A percentile compares a stretch with the other conserved stretches of the same genome.
phyloP scores from a whole-genome alignment of 1,284 basidiomycete species.

The Pyrrhoderma lamaoense region DNA sequence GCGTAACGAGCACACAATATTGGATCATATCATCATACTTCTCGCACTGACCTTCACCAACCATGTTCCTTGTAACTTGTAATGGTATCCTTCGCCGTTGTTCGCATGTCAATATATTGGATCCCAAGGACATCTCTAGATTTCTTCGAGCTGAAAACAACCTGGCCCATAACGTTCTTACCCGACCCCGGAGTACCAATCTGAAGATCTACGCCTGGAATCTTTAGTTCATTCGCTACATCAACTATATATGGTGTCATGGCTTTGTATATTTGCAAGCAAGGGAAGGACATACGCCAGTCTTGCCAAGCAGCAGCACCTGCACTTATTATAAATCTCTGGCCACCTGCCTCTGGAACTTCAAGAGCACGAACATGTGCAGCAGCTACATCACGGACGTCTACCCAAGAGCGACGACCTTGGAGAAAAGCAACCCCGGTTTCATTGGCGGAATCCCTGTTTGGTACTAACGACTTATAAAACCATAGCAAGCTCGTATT shows the following conservation, averaged over 20 bases:
- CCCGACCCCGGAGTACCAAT: slow-evolving; percentile 12
- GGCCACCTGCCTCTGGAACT: slow-evolving; percentile 31
- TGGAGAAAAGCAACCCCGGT: not conserved
- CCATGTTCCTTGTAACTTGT: no score
- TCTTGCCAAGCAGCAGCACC: slow-evolving; percentile 8
- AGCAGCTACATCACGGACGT: slow-evolving; percentile 40
- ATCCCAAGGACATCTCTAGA: slow-evolving; percentile 11
- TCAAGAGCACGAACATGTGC: slow-evolving; percentile 39
- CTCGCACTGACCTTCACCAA: no score
- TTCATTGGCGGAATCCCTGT: slow-evolving; percentile 19
- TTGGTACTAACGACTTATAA: slow-evolving; percentile 11
- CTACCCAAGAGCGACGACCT: slow-evolving; percentile 29
- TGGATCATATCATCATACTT: no score
- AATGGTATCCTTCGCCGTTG: not conserved
- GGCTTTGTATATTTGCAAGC: not conserved
- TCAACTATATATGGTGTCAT: slow-evolving; percentile 11
- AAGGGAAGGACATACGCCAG: slow-evolving; percentile 13
- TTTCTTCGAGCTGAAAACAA: not conserved
- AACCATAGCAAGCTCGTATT: slow-evolving; percentile 7
- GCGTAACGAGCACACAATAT: no score
- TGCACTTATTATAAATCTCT: slow-evolving; percentile 33
- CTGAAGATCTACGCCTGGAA: not conserved
- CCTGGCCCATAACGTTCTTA: slow-evolving; percentile 3
- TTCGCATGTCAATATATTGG: slow-evolving; percentile 6
- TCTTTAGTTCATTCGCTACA: slow-evolving; percentile 6